Evolutionary conservation across 148 eudicot species (phyloP).

Genomic region (Chenopodium suecicum): DNA sequence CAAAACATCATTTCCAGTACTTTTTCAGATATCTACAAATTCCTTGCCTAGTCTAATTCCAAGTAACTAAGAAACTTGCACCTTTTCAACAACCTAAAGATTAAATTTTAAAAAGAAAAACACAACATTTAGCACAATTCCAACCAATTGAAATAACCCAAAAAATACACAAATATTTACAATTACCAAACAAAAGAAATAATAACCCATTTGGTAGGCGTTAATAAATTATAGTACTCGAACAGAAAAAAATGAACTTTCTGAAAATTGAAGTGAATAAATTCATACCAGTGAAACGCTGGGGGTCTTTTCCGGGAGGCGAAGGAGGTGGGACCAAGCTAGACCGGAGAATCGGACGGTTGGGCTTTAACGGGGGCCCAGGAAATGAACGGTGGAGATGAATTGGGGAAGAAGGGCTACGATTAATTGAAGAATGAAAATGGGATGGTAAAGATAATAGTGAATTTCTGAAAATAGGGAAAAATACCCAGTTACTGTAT

Average conservation of each 20-base stretch:
- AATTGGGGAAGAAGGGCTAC: slow-evolving; percentile 14
- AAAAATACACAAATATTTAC: no score
- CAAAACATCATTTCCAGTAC: background rate
- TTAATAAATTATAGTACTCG: background rate
- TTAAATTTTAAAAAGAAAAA: background rate
- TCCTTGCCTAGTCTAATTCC: no score
- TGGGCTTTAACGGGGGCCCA: slow-evolving; percentile 23
- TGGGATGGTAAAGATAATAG: slow-evolving; percentile 4
- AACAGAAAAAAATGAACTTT: slow-evolving; percentile 1
- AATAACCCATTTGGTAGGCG: background rate
- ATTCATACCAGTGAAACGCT: slow-evolving; percentile 31
- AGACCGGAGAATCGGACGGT: slow-evolving; percentile 26
- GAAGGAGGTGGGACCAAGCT: slow-evolving; percentile 47
- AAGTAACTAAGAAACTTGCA: background rate
- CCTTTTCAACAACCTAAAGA: background rate
- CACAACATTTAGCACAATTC: background rate
- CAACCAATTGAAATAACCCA: background rate
- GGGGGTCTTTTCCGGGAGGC: slow-evolving; percentile 28
- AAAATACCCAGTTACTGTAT: background rate
- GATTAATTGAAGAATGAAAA: slow-evolving; percentile 11
- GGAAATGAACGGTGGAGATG: slow-evolving; percentile 39
- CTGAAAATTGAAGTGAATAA: background rate
- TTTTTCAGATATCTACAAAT: background rate
- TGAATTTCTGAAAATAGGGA: background rate
- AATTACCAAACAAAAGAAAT: background rate